phyloP scores from a whole-genome alignment of 2,329 filamentous ascomycete species.

The Verticillium nonalfalfae region DNA sequence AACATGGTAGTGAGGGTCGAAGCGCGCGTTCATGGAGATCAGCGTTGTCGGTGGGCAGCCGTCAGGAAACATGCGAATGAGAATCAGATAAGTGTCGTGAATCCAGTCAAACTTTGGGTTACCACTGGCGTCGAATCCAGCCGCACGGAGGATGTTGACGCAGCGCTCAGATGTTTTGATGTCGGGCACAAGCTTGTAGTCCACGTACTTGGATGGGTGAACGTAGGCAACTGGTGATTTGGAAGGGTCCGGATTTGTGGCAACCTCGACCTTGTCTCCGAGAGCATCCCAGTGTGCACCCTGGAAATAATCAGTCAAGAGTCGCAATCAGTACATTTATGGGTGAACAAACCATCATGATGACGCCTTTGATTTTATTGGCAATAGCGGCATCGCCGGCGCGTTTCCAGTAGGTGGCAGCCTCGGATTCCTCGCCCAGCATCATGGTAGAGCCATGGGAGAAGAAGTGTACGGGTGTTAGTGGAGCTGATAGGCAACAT shows the following conservation, averaged over 20 bases:
- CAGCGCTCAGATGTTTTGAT: conserved; percentile 42
- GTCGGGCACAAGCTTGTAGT: conserved; percentile 57
- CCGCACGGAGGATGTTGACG: conserved; percentile 38
- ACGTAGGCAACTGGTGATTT: conserved; percentile 64
- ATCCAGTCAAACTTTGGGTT: conserved; percentile 63
- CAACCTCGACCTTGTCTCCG: conserved; percentile 50
- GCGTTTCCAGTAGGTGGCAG: conserved; percentile 59
- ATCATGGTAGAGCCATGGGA: conserved; percentile 69
- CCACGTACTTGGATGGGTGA: conserved; percentile 55
- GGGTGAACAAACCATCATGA: conserved; percentile 51
- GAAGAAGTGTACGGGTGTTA: conserved; percentile 58
- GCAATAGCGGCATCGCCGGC: conserved; percentile 57
- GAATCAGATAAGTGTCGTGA: conserved; percentile 63
- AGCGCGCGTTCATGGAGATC: conserved; percentile 28
- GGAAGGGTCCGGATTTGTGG: conserved; percentile 50
- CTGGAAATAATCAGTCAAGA: conserved; percentile 10
- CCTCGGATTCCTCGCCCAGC: conserved; percentile 57
- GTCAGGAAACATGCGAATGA: conserved; percentile 63
- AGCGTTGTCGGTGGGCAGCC: conserved; percentile 58
- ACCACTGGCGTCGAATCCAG: conserved; percentile 45
- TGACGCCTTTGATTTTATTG: conserved; percentile 52
- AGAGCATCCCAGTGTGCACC: conserved; percentile 61
- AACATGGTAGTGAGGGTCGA: conserved; percentile 36
- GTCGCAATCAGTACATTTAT: conserved; percentile 12
- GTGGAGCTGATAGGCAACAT: not conserved